Percentiles rank a stretch among this genome's conserved stretches.
phyloP scores from a whole-genome alignment of 306 rosid species.

The Senna tora region DNA sequence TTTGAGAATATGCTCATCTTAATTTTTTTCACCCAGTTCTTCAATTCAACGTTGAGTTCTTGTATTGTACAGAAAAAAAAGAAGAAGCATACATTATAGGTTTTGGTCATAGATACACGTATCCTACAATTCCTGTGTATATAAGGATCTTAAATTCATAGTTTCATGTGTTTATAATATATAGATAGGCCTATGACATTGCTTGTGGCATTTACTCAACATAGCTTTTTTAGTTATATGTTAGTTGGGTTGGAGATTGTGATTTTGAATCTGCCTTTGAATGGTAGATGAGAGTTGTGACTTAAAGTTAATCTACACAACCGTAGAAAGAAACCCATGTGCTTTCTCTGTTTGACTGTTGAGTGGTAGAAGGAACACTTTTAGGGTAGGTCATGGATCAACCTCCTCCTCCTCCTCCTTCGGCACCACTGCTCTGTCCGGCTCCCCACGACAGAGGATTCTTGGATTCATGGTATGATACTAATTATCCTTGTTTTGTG shows the following conservation, averaged over 20 bases:
- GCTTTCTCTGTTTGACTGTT: background rate
- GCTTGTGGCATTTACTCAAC: too few relatives aligned
- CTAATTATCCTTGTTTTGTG: background rate
- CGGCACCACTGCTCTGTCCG: conserved; percentile 54
- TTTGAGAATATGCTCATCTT: conserved; percentile 21
- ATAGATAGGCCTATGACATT: background rate
- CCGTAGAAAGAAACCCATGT: conserved; percentile 18
- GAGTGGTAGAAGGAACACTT: conserved; percentile 5
- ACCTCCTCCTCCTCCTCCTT: conserved; percentile 43
- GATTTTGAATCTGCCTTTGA: conserved; percentile 47
- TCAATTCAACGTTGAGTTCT: conserved; percentile 19
- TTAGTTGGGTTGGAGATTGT: conserved; percentile 49
- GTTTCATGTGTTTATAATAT: background rate
- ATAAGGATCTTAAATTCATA: background rate
- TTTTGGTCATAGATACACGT: background rate
- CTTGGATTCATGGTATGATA: conserved; percentile 58
- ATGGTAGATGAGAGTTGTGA: conserved; percentile 62
- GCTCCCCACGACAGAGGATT: conserved; percentile 50
- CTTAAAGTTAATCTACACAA: conserved; percentile 28
- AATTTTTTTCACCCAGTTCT: background rate
- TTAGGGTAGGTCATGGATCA: conserved; percentile 54
- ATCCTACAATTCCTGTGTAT: background rate
- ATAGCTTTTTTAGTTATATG: too few relatives aligned
- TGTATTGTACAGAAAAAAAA: conserved; percentile 40
- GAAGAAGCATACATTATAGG: conserved; percentile 36